Evolutionary conservation across 768 basidiomycete genomes (phyloP).

Genomic region (Cystobasidium ongulense): DNA sequence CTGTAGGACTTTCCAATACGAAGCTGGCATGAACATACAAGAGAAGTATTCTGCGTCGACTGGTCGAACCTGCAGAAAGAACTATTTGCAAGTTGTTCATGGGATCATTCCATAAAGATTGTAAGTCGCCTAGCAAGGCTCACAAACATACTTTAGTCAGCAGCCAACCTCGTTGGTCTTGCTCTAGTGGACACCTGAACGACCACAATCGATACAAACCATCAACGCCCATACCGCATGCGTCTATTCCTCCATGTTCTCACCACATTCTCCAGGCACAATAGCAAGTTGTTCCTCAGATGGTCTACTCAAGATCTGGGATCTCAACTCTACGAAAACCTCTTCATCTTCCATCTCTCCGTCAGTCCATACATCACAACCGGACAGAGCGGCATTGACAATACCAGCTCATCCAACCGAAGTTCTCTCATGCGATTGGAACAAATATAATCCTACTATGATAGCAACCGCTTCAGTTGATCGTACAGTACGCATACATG

Average conservation of each 20-base stretch:
- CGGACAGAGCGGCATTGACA: slow-evolving; percentile 23
- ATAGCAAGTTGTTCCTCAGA: slow-evolving; percentile 78
- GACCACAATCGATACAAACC: slow-evolving; percentile 66
- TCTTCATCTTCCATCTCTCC: slow-evolving; percentile 12
- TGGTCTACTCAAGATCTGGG: slow-evolving; percentile 75
- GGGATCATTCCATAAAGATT: slow-evolving; percentile 84
- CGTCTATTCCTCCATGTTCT: slow-evolving; percentile 84
- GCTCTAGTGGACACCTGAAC: slow-evolving; percentile 74
- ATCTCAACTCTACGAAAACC: slow-evolving; percentile 46
- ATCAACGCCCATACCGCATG: slow-evolving; percentile 75
- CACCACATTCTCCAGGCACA: slow-evolving; percentile 76
- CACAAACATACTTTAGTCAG: neutral
- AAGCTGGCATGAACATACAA: slow-evolving; percentile 87
- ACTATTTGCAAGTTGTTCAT: slow-evolving; percentile 73
- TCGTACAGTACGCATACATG: slow-evolving; percentile 68
- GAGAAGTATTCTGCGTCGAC: slow-evolving; percentile 86
- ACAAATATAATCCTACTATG: slow-evolving; percentile 73
- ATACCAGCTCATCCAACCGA: slow-evolving; percentile 48
- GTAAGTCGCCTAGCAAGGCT: slow-evolving; percentile 50
- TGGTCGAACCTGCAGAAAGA: slow-evolving; percentile 93
- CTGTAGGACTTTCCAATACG: slow-evolving; percentile 74
- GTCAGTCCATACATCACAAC: neutral
- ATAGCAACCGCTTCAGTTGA: slow-evolving; percentile 75
- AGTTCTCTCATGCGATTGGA: slow-evolving; percentile 78
- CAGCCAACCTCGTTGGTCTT: neutral